Evolutionary conservation across 2,329 filamentous ascomycete genomes (phyloP).

Genomic region (Diaporthe velutina): DNA sequence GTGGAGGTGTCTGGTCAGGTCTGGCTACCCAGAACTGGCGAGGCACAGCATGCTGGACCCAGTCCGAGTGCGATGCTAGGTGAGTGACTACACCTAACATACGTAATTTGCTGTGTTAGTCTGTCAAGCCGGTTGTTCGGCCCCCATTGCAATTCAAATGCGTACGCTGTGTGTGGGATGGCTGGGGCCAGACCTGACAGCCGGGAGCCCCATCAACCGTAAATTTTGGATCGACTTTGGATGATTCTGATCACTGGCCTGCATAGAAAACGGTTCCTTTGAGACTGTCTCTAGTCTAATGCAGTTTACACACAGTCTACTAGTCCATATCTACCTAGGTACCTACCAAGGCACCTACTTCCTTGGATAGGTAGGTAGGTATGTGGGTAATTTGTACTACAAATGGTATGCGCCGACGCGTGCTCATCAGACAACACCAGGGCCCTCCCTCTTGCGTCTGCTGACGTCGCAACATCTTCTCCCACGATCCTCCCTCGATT

Average conservation of each 20-base stretch:
- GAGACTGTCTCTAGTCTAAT: not conserved
- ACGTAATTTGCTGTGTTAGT: not conserved
- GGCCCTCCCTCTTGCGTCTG: constrained; percentile 10
- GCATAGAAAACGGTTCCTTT: not conserved
- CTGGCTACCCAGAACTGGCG: not conserved
- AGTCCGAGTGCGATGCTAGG: not conserved
- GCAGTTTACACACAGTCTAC: not conserved
- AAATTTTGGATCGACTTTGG: not conserved
- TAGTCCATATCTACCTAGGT: too few relatives aligned
- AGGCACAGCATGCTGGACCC: not conserved
- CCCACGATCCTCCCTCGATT: constrained; percentile 4
- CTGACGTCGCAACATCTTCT: constrained; percentile 16
- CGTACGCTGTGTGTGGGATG: not conserved
- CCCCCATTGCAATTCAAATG: not conserved
- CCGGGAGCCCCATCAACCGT: not conserved
- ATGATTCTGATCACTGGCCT: not conserved
- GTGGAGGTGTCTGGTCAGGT: too few relatives aligned
- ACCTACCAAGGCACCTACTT: too few relatives aligned
- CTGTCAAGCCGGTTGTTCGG: not conserved
- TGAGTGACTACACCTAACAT: too few relatives aligned
- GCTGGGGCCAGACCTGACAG: constrained; percentile 3
- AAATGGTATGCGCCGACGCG: not conserved
- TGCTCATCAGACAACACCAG: constrained; percentile 13
- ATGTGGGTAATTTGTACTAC: too few relatives aligned
- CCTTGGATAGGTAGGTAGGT: too few relatives aligned